Base-by-base conservation (phyloP, 805 yeast genomes). In the Wickerhamomyces tratensis region DNA sequence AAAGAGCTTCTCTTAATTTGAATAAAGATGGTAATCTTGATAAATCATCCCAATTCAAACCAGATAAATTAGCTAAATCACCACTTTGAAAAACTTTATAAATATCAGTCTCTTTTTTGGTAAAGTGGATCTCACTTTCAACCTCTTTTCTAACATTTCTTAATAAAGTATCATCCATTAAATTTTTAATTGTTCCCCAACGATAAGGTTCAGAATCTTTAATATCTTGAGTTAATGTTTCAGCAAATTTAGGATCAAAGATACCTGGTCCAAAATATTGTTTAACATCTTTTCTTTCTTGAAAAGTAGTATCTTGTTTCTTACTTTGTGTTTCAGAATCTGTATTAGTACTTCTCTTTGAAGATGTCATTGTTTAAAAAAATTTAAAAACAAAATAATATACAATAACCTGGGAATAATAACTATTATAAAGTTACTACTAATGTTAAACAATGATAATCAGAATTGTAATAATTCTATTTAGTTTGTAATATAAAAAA, bases 21-120 rank as follows among this genome's bases (percentile, higher is more conserved):
- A 69, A 83, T 38, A 94, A 61, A 9, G 83, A 79, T 6, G 95
- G 88, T 41, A 93, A 66, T 51, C 84, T 68, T 7, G 79, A 70
- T 25, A 84, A 63, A 58, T 91, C 95, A 43, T 78, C 76, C 69
- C 80, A 72, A 47, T 87, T 76, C 47, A 93, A 69, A 1, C 96
- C 96, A 1, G 93, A 83, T 37, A 93, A 64, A 59, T 93, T 94
- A 36, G 96, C 96, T 51, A 93, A 72, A 62, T 87, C 96, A 58
- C 82, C 99, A 64, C 77, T 85, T 68, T 81, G 97, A 65, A 64
- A 79, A 30, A 91, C 95, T 60, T 86, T 89, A 63, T 93, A 93
- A 48, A 93, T 93, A 58, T 93, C 99, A 0, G 99, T 93, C 62
- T 94, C 99, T 61, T 94, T 93, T 52, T 81, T 78, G 9, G 98